Base-by-base conservation (phyloP, 2,329 filamentous ascomycete genomes). In the Phialemonium atrogriseum region DNA sequence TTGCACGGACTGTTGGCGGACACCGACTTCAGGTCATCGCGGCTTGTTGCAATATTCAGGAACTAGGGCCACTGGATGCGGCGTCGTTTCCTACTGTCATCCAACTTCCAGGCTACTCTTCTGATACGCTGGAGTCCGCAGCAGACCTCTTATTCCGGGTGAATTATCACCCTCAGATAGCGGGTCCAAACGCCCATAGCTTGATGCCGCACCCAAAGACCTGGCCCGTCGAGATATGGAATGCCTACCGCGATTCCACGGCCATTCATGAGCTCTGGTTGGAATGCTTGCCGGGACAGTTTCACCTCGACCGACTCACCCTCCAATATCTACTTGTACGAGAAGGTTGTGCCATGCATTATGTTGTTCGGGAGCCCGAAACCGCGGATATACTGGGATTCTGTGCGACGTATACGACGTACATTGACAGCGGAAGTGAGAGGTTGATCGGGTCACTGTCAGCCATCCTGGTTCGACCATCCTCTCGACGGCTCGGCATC, bases 371-470 rank as follows among this genome's bases (percentile, higher is more conserved):
- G 29, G 60, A 68, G n/a, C 59, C 65, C 2, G 49, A 48, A 9
- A 60, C 50, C 4, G 49, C 49, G 7, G 55, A 59, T 21, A 42
- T 71, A 15, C 46, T 77, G 22, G 73, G 72, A 0, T 77, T 77
- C 39, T 77, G 72, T 44, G 71, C 72, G 8, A 76, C 72, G 7
- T 77, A 71, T 45, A 68, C 71, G 18, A 73, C 68, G 4, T 76
- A 70, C 48, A 62, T 66, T 27, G 67, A 73, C 40, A 64, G 63
- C 39, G 64, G 59, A 23, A 63, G 60, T 13, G 66, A 73, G 39
- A 60, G 60, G 20, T 54, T 75, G 24, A 59, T 77, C 27, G 73
- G 71, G 7, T 77, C 70, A 4, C 47, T 78, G 19, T 71, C 71
- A 9, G 51, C 64, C 9, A 49, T 78, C 17, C 49, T 77, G 20